Conservation (phyloP, 768 basidiomycete species). For the Xerocomellus amylosporus region DNA sequence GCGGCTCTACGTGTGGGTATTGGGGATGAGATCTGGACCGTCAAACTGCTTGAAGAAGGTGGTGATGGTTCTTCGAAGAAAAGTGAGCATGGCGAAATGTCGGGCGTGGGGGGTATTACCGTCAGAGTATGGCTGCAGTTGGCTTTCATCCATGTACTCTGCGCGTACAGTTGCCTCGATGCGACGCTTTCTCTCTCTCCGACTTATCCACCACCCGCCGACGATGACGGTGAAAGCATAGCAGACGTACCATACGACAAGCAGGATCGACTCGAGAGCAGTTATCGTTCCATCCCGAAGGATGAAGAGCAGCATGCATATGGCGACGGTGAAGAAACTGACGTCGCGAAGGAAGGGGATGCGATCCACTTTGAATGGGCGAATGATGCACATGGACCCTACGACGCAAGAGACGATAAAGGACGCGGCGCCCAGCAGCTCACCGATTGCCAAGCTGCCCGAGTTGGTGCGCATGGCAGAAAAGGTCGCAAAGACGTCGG, state of each 20-base stretch:
- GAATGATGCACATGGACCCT: slow-evolving; percentile 97
- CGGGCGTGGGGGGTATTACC: slow-evolving; percentile 45
- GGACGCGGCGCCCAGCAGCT: slow-evolving; percentile 90
- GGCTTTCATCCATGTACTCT: slow-evolving; percentile 52
- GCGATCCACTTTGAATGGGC: slow-evolving; percentile 82
- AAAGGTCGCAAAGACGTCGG: slow-evolving; percentile 95
- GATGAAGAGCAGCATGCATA: slow-evolving; percentile 70
- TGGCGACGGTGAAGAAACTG: slow-evolving; percentile 87
- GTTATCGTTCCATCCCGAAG: slow-evolving; percentile 72
- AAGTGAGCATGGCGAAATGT: slow-evolving; percentile 3
- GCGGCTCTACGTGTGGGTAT: slow-evolving; percentile 39
- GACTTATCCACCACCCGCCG: slow-evolving; percentile 73
- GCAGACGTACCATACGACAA: slow-evolving; percentile 69
- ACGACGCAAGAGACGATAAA: slow-evolving; percentile 97
- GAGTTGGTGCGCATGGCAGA: slow-evolving; percentile 85
- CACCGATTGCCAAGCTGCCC: slow-evolving; percentile 89
- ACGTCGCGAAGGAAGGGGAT: slow-evolving; percentile 90
- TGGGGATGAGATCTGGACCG: slow-evolving; percentile 30
- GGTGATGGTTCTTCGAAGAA: slow-evolving; percentile 11
- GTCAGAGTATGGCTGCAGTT: slow-evolving; percentile 56
- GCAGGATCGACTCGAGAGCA: slow-evolving; percentile 64
- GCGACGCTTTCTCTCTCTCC: slow-evolving; percentile 45
- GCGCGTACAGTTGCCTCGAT: slow-evolving; percentile 53
- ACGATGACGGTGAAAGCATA: slow-evolving; percentile 79
- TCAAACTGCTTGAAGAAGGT: slow-evolving; percentile 7